Evolutionary conservation across 176 grass and related monocot species (phyloP).

Genomic region (Aegilops tauschii): DNA sequence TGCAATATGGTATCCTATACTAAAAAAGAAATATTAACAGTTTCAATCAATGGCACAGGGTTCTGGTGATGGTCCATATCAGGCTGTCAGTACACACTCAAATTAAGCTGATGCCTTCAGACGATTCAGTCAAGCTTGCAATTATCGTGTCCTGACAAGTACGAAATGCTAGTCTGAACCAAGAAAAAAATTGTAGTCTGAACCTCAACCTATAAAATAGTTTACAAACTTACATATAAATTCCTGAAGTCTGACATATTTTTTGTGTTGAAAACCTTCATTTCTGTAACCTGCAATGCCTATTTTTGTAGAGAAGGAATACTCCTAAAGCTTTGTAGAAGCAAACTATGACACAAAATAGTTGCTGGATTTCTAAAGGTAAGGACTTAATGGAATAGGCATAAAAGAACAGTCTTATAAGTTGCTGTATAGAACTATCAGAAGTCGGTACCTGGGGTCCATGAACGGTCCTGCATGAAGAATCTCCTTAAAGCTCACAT

Average conservation of each 20-base stretch:
- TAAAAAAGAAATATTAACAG: neutral
- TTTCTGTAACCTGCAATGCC: neutral
- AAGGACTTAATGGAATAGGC: neutral
- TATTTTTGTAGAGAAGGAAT: neutral
- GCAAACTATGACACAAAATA: neutral
- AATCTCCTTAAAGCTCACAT: conserved; percentile 59
- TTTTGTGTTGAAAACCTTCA: neutral
- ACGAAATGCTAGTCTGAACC: neutral
- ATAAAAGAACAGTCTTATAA: neutral
- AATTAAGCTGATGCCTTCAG: neutral
- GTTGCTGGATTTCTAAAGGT: neutral
- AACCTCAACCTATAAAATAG: neutral
- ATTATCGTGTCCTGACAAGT: neutral
- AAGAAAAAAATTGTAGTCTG: neutral
- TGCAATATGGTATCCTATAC: neutral
- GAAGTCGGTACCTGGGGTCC: conserved; percentile 58
- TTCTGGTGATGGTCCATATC: neutral
- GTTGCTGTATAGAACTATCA: neutral
- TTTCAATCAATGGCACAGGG: conserved; percentile 1
- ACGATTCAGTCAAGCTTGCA: neutral
- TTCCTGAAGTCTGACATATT: neutral
- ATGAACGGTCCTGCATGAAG: conserved; percentile 62
- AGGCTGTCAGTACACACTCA: neutral
- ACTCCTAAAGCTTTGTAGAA: conserved; percentile 2
- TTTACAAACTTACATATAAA: conserved; percentile 8